Percentiles rank a stretch among this genome's conserved stretches.
Evolutionary conservation across 345 rosid species (phyloP).

Genomic region (Aquilaria malaccensis): DNA sequence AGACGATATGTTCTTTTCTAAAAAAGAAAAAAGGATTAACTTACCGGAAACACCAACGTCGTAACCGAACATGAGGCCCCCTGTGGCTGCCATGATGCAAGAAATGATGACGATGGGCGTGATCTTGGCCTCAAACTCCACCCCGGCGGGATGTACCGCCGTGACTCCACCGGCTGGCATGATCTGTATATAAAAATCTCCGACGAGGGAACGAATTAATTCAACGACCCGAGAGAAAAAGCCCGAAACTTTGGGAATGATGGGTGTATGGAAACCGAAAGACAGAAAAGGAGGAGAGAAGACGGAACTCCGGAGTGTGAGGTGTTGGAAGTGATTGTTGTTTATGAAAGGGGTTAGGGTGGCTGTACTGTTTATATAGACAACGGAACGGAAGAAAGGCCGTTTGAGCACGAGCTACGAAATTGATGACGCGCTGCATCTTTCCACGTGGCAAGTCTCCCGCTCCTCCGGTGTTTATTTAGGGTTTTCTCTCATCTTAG

Average conservation of each 20-base stretch:
- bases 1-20: not conserved
- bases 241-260: not conserved
- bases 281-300: not conserved
- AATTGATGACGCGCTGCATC: constrained; percentile 25
- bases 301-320: not conserved
- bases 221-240: not conserved
- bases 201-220: not conserved
- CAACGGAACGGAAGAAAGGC: not conserved
- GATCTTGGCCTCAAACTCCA: constrained; percentile 86
- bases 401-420: constrained; percentile 5
- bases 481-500: not conserved
- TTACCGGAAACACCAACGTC: constrained; percentile 92
- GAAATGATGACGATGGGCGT: constrained; percentile 83
- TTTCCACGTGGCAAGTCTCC: constrained; percentile 27
- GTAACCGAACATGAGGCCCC: constrained; percentile 97
- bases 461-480: not conserved
- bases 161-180: constrained; percentile 84
- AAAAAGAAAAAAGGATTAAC: not conserved
- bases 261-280: not conserved
- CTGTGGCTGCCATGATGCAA: constrained; percentile 95
- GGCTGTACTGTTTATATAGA: constrained; percentile 9
- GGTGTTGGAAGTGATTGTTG: not conserved
- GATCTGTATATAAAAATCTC: not conserved
- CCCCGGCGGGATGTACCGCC: constrained; percentile 38
- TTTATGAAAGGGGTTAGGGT: not conserved